Evolutionary conservation across 148 eudicot species (phyloP).

Genomic region (Bassia scoparia): DNA sequence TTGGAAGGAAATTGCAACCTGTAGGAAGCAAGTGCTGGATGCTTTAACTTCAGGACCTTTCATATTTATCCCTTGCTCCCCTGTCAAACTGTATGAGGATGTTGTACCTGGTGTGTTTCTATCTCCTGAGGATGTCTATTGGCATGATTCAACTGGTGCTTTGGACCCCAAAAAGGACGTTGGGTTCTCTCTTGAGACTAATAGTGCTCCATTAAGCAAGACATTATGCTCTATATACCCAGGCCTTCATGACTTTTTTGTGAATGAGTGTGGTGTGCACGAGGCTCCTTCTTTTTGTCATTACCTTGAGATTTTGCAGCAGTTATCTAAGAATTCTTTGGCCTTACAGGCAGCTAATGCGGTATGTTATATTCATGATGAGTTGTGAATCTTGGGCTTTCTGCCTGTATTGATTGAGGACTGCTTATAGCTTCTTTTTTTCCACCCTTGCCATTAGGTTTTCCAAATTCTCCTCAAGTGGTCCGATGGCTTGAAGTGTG

Average conservation of each 20-base stretch:
- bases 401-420: constrained; percentile 6
- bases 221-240: constrained; percentile 62
- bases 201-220: constrained; percentile 31
- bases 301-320: constrained; percentile 73
- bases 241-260: constrained; percentile 74
- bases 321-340: constrained; percentile 50
- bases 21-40: constrained; percentile 49
- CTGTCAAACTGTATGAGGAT: constrained; percentile 44
- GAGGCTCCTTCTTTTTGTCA: constrained; percentile 51
- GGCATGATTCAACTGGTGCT: constrained; percentile 76
- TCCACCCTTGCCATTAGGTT: constrained; percentile 64
- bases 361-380: constrained; percentile 36
- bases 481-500: constrained; percentile 68
- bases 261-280: constrained; percentile 73
- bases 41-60: constrained; percentile 58
- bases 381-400: not conserved
- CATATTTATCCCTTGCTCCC: constrained; percentile 63
- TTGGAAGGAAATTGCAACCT: constrained; percentile 58
- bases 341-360: constrained; percentile 65
- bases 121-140: constrained; percentile 69
- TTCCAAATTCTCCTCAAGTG: constrained; percentile 68
- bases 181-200: constrained; percentile 19
- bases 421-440: constrained; percentile 12
- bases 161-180: constrained; percentile 35
- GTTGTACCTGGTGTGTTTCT: constrained; percentile 57